These are phyloP conservation scores for Excoecaria cochinchinensis DNA, from an alignment of 345 rosid genomes.

Conservation along the genomic window DNA sequence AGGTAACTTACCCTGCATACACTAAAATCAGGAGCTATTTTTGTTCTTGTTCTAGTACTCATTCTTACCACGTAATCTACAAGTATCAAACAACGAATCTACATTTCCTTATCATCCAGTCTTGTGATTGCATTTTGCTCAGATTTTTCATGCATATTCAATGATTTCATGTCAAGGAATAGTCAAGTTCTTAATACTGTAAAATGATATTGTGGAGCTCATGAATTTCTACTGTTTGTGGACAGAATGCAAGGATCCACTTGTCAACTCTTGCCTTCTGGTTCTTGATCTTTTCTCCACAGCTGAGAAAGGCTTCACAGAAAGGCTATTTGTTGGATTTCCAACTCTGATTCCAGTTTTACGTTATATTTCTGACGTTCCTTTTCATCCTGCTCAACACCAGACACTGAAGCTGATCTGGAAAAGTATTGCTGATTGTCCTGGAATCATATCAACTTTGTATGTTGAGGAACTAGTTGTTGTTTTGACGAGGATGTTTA, in stretches of 20 bases:
- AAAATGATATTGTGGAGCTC: slow-evolving; percentile 18
- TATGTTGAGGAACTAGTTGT: slow-evolving; percentile 60
- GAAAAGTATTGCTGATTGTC: slow-evolving; percentile 57
- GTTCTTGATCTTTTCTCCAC: slow-evolving; percentile 64
- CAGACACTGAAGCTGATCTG: slow-evolving; percentile 65
- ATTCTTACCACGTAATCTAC: neutral
- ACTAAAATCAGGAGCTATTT: neutral
- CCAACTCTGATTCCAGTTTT: slow-evolving; percentile 69
- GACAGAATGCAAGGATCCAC: slow-evolving; percentile 71
- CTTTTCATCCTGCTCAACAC: slow-evolving; percentile 77
- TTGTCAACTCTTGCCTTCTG: slow-evolving; percentile 71
- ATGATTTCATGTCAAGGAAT: neutral
- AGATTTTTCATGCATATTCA: neutral
- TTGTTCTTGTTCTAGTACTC: neutral
- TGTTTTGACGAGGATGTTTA: slow-evolving; percentile 65
- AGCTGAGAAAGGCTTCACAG: slow-evolving; percentile 59
- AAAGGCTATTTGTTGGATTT: slow-evolving; percentile 75
- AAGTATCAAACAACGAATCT: neutral
- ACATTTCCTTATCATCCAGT: neutral
- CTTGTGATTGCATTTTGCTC: neutral
- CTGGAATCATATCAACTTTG: slow-evolving; percentile 65
- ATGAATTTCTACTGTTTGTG: slow-evolving; percentile 23
- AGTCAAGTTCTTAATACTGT: neutral
- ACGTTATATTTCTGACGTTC: slow-evolving; percentile 65
- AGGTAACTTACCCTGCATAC: slow-evolving; percentile 38